Evolutionary conservation across 164 flowering plant genomes (phyloP).

Genomic region (Magnolia sinica): DNA sequence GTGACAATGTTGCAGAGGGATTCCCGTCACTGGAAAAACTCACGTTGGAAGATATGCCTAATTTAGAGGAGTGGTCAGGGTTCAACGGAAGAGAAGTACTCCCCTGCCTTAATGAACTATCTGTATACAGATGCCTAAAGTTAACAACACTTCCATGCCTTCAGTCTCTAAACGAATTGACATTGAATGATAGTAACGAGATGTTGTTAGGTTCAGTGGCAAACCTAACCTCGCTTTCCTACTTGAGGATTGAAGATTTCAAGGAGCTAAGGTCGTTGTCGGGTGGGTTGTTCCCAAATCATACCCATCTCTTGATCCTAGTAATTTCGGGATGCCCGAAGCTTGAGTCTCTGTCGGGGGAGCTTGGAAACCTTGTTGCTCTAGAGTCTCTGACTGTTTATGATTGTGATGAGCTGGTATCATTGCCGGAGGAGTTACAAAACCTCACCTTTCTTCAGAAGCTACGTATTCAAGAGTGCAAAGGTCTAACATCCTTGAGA

Average conservation of each 20-base stretch:
- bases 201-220: no score
- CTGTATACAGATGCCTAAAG: conserved; percentile 8
- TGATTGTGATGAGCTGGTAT: no score
- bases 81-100: background rate
- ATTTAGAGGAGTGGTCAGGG: conserved; percentile 14
- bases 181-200: background rate
- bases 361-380: no score
- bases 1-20: background rate
- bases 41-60: conserved; percentile 1
- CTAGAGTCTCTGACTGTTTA: no score
- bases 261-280: no score
- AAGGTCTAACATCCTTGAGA: background rate
- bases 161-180: background rate
- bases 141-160: conserved; percentile 8
- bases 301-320: no score
- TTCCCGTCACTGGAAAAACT: conserved; percentile 14
- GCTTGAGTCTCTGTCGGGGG: no score
- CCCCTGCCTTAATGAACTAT: conserved; percentile 2
- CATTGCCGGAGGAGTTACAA: no score
- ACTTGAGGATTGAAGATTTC: no score
- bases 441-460: conserved; percentile 1
- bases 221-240: no score
- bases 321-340: no score
- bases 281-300: no score
- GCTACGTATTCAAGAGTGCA: background rate